Conservation (phyloP, 2,329 filamentous ascomycete species). For the Trichoderma guizhouense region DNA sequence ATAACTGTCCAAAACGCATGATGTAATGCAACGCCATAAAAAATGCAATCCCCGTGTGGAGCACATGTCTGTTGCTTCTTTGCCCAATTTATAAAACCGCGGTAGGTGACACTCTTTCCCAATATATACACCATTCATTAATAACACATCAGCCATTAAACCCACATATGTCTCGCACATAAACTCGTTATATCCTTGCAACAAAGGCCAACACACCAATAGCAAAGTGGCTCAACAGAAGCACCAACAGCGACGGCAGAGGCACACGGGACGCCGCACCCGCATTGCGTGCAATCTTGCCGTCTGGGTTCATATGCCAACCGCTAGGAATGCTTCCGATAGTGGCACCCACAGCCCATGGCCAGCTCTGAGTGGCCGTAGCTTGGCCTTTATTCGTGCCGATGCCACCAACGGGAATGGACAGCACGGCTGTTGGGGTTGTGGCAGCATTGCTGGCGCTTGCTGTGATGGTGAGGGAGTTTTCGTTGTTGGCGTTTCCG, state of each 20-base stretch:
- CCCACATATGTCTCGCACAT: not conserved
- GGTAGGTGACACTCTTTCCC: not conserved
- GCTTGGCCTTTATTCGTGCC: conserved; percentile 53
- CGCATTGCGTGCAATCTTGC: conserved; percentile 70
- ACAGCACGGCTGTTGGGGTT: conserved; percentile 58
- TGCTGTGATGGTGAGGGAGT: conserved; percentile 49
- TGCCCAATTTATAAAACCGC: not conserved
- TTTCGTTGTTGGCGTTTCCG: conserved; percentile 58
- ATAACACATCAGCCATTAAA: not conserved
- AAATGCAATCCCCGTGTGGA: conserved; percentile 12
- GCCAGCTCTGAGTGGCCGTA: conserved; percentile 59
- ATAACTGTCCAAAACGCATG: not conserved
- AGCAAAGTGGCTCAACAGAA: conserved; percentile 28
- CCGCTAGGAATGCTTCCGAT: conserved; percentile 65
- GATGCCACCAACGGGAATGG: conserved; percentile 68
- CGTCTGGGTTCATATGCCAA: conserved; percentile 75
- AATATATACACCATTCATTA: conserved; percentile 10
- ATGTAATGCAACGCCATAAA: not conserved
- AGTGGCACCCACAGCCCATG: conserved; percentile 60
- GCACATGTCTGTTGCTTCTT: conserved; percentile 1
- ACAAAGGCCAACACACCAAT: conserved; percentile 27
- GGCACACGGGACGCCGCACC: conserved; percentile 39
- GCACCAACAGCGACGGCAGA: conserved; percentile 24
- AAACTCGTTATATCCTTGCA: conserved; percentile 7
- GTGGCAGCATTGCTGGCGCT: conserved; percentile 58